phyloP scores from a whole-genome alignment of 2,329 filamentous ascomycete genomes.

The Calonectria pauciramosa region DNA sequence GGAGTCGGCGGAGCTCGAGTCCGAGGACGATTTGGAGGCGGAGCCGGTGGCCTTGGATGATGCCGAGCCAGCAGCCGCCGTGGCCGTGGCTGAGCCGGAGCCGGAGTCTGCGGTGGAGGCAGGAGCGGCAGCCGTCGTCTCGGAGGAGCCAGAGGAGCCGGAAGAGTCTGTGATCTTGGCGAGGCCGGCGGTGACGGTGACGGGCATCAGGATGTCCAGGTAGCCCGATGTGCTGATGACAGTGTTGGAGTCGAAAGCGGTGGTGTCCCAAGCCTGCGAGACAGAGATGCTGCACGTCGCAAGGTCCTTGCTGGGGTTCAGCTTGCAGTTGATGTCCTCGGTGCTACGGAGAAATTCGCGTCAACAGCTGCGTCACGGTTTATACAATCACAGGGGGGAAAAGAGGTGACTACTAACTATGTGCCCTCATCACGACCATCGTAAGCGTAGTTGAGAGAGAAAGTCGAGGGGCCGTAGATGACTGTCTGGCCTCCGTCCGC shows the following conservation, averaged over 20 bases:
- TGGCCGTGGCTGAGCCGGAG: slow-evolving; percentile 5
- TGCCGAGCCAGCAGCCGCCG: slow-evolving; percentile 31
- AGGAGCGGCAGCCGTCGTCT: slow-evolving; percentile 34
- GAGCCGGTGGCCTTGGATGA: slow-evolving; percentile 12
- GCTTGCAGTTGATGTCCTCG: slow-evolving; percentile 40
- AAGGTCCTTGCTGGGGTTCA: slow-evolving; percentile 41
- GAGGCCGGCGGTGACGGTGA: slow-evolving; percentile 55
- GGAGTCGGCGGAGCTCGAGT: background rate
- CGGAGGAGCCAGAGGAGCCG: background rate
- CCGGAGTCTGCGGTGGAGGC: slow-evolving; percentile 17
- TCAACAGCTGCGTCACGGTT: background rate
- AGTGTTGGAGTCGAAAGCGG: slow-evolving; percentile 8
- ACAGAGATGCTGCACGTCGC: slow-evolving; percentile 41
- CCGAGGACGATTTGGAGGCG: background rate
- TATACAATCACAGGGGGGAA: too few species aligned
- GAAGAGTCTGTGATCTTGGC: slow-evolving; percentile 48
- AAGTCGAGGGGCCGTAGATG: slow-evolving; percentile 47
- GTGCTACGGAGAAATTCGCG: slow-evolving; percentile 24
- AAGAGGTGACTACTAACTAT: slow-evolving; percentile 31
- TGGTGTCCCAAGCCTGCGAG: slow-evolving; percentile 1
- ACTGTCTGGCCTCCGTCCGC: slow-evolving; percentile 35
- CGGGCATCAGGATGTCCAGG: slow-evolving; percentile 39
- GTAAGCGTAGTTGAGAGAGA: slow-evolving; percentile 33
- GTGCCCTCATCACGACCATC: slow-evolving; percentile 26
- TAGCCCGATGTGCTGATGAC: slow-evolving; percentile 35